Percentiles rank a stretch among this genome's conserved stretches.
phyloP scores from a whole-genome alignment of 169 alveolate species.

The Perkinsus marinus region DNA sequence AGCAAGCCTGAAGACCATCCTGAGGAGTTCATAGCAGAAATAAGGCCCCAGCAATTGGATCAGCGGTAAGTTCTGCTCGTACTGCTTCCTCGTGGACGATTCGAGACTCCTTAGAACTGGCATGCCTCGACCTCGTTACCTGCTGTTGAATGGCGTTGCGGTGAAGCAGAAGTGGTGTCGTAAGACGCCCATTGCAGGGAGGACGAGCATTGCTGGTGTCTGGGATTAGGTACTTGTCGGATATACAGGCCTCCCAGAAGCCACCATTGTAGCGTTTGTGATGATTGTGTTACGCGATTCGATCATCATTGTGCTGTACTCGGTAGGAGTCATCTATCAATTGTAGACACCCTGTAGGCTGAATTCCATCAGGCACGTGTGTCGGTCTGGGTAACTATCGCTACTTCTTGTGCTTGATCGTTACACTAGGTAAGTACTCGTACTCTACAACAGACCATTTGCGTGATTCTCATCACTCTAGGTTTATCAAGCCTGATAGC shows the following conservation, averaged over 20 bases:
- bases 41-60: neutral
- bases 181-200: neutral
- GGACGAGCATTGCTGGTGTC: neutral
- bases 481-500: neutral
- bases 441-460: too few species aligned
- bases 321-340: too few species aligned
- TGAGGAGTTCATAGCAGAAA: neutral
- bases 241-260: conserved; percentile 70
- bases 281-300: conserved; percentile 70
- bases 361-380: neutral
- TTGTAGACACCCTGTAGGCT: too few species aligned
- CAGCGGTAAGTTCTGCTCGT: neutral
- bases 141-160: neutral
- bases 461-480: neutral
- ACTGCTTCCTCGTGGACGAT: too few species aligned
- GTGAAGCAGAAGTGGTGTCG: conserved; percentile 10
- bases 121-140: neutral
- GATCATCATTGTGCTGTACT: conserved; percentile 74
- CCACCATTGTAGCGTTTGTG: conserved; percentile 81
- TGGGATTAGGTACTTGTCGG: neutral
- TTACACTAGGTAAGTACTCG: neutral
- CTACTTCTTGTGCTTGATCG: neutral
- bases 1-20: neutral
- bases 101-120: neutral
- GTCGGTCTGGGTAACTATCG: conserved; percentile 6